These are phyloP conservation scores for Sclerotinia nivalis DNA, from an alignment of 2,329 filamentous ascomycete species.

Conservation along the genomic window DNA sequence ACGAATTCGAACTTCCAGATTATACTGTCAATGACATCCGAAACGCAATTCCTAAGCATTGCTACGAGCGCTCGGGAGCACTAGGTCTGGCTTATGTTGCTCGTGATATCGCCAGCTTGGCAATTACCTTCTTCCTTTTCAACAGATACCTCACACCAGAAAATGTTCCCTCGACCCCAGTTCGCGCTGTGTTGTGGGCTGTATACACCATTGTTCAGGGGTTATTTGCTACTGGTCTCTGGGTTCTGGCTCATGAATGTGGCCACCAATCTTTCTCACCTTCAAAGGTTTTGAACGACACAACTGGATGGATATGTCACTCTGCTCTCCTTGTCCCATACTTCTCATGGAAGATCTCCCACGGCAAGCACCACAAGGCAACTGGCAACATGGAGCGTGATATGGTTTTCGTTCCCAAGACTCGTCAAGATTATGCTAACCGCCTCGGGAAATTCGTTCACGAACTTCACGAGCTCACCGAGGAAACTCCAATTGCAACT, in stretches of 20 bases:
- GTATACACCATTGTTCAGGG: slow-evolving; percentile 78
- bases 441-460: slow-evolving; percentile 73
- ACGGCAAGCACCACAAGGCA: slow-evolving; percentile 99
- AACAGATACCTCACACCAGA: slow-evolving; percentile 88
- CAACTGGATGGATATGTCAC: slow-evolving; percentile 89
- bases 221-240: slow-evolving; percentile 88
- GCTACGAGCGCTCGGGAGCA: slow-evolving; percentile 82
- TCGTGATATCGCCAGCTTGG: slow-evolving; percentile 74
- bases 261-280: slow-evolving; percentile 95
- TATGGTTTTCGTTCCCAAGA: slow-evolving; percentile 98
- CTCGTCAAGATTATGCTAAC: slow-evolving; percentile 75
- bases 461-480: slow-evolving; percentile 83
- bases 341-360: slow-evolving; percentile 99
- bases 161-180: slow-evolving; percentile 68
- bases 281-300: slow-evolving; percentile 88
- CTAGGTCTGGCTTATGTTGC: slow-evolving; percentile 79
- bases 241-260: slow-evolving; percentile 97
- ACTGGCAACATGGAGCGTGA: slow-evolving; percentile 96
- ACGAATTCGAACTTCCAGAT: slow-evolving; percentile 89
- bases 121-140: slow-evolving; percentile 80
- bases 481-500: slow-evolving; percentile 90
- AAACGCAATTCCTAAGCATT: slow-evolving; percentile 96
- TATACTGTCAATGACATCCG: slow-evolving; percentile 98
- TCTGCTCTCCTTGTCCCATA: slow-evolving; percentile 89
- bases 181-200: slow-evolving; percentile 64